These are phyloP conservation scores for Conidiobolus incongruus DNA, from an alignment of 371 early-diverging fungal genomes.

Conservation along the genomic window DNA sequence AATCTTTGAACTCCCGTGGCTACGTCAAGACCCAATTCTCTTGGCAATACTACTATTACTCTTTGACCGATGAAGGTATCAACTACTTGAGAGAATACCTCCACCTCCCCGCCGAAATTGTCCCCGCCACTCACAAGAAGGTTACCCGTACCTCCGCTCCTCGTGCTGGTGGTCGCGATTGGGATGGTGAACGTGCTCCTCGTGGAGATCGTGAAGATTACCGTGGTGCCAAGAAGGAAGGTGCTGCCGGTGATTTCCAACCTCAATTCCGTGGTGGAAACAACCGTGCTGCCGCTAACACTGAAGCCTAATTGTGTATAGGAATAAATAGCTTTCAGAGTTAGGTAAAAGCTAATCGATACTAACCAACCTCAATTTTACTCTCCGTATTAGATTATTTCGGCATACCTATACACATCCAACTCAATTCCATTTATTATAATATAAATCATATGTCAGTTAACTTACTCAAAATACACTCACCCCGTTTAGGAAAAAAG, in stretches of 20 bases:
- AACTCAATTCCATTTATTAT: too few relatives aligned
- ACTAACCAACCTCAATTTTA: too few relatives aligned
- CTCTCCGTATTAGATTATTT: too few relatives aligned
- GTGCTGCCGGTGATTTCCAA: slow-evolving; percentile 76
- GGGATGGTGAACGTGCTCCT: slow-evolving; percentile 17
- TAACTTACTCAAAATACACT: too few relatives aligned
- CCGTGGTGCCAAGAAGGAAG: slow-evolving; percentile 76
- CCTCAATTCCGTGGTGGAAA: slow-evolving; percentile 89
- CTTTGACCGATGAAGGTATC: slow-evolving; percentile 93
- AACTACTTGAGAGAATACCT: slow-evolving; percentile 93
- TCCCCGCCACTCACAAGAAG: slow-evolving; percentile 94
- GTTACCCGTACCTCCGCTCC: slow-evolving; percentile 26
- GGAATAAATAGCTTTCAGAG: too few relatives aligned
- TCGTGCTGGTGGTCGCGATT: slow-evolving; percentile 26
- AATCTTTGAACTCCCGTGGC: slow-evolving; percentile 89
- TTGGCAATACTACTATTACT: slow-evolving; percentile 99
- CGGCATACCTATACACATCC: too few relatives aligned
- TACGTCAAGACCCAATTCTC: slow-evolving; percentile 93
- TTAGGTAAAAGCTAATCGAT: too few relatives aligned
- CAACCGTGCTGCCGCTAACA: too few relatives aligned
- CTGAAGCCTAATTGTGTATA: too few relatives aligned
- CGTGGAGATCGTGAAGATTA: slow-evolving; percentile 62
- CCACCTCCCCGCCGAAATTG: slow-evolving; percentile 89
- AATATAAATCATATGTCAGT: too few relatives aligned
- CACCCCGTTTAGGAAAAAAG: too few relatives aligned